These are phyloP conservation scores for Apiotrichum montevideense DNA, from an alignment of 1,284 basidiomycete species.

Conservation along the genomic window DNA sequence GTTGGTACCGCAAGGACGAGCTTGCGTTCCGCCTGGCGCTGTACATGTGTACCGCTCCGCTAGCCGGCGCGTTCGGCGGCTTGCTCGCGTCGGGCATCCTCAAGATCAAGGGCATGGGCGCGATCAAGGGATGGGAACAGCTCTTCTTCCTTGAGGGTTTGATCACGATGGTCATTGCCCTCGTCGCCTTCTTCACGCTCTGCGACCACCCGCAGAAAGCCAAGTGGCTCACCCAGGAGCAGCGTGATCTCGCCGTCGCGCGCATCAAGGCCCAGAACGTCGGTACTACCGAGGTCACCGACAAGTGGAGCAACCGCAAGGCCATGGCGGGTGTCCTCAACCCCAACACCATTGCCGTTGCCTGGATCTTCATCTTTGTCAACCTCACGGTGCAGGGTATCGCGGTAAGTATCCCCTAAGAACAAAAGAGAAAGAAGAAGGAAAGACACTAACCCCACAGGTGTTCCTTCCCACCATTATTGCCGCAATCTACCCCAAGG, in stretches of 20 bases:
- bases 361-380: conserved; percentile 43
- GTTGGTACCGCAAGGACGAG: conserved; percentile 18
- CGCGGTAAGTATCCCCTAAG: conserved; percentile 1
- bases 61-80: conserved; percentile 18
- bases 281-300: conserved; percentile 16
- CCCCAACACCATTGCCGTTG: conserved; percentile 25
- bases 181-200: conserved; percentile 25
- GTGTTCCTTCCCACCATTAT: conserved; percentile 31
- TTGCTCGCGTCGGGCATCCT: conserved; percentile 20
- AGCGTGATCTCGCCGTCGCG: conserved; percentile 23
- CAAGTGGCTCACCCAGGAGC: conserved; percentile 19
- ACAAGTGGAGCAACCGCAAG: conserved; percentile 10
- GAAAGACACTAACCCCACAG: too few species aligned
- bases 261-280: conserved; percentile 27
- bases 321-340: conserved; percentile 17
- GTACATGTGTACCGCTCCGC: conserved; percentile 12
- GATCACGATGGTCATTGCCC: conserved; percentile 26
- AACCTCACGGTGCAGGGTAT: conserved; percentile 35
- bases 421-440: too few species aligned
- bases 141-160: conserved; percentile 33
- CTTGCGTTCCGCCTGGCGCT: conserved; percentile 15
- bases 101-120: conserved; percentile 18
- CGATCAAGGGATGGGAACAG: conserved; percentile 17
- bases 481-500: conserved; percentile 25
- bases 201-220: conserved; percentile 26